These are phyloP conservation scores for Candida nonsorbophila DNA, from an alignment of 805 yeast genomes.

Conservation along the genomic window DNA sequence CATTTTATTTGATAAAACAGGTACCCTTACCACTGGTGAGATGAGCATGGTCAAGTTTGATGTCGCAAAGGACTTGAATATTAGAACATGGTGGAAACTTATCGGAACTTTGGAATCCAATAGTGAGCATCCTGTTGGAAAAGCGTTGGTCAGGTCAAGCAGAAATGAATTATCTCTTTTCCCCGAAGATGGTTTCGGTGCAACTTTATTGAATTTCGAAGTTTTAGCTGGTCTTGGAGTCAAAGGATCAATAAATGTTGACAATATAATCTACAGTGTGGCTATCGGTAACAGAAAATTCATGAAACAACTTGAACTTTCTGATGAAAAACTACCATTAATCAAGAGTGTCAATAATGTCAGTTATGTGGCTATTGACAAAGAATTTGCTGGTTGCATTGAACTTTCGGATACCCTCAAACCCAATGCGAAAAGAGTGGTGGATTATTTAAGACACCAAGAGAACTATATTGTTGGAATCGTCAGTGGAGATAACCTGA, in stretches of 20 bases:
- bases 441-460: constrained; percentile 44
- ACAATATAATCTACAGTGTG: constrained; percentile 21
- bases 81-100: constrained; percentile 44
- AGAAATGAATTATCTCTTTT: constrained; percentile 20
- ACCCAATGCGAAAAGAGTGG: constrained; percentile 55
- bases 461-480: constrained; percentile 65
- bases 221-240: constrained; percentile 45
- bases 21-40: constrained; percentile 84
- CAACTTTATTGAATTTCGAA: constrained; percentile 28
- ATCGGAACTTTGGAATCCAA: constrained; percentile 57
- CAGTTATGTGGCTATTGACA: constrained; percentile 56
- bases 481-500: constrained; percentile 81
- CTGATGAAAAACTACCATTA: constrained; percentile 4
- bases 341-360: constrained; percentile 33
- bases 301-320: constrained; percentile 8
- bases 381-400: constrained; percentile 55
- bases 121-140: constrained; percentile 88
- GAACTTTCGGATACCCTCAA: constrained; percentile 67
- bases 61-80: constrained; percentile 1
- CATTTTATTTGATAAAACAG: constrained; percentile 90
- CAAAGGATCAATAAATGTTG: constrained; percentile 20
- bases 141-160: constrained; percentile 50
- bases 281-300: constrained; percentile 46
- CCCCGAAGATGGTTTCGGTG: constrained; percentile 25
- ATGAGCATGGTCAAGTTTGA: constrained; percentile 42